Conservation (phyloP, 768 basidiomycete species). For the Leccinum pellstonianum region DNA sequence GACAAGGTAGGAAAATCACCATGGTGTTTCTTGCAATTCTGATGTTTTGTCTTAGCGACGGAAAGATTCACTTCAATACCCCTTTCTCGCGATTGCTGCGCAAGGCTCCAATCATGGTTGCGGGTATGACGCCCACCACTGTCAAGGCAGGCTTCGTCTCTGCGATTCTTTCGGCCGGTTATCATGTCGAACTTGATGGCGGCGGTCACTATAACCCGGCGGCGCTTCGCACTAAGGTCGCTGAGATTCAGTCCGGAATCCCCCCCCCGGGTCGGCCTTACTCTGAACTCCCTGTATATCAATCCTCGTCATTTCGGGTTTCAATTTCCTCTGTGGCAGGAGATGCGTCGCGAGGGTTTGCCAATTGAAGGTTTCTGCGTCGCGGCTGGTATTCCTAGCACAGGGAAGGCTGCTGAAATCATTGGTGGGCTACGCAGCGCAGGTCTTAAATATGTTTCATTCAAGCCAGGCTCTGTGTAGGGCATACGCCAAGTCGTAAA, state of each 20-base stretch:
- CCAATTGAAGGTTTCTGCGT: conserved; percentile 99
- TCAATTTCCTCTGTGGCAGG: conserved; percentile 97
- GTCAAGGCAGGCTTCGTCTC: conserved; percentile 95
- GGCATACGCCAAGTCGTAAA: conserved; percentile 97
- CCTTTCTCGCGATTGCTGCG: conserved; percentile 92
- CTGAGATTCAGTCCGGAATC: conserved; percentile 83
- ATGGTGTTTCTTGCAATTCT: not conserved
- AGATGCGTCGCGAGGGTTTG: conserved; percentile 92
- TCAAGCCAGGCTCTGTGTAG: conserved; percentile 98
- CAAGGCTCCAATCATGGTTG: conserved; percentile 99
- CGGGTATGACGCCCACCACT: conserved; percentile 98
- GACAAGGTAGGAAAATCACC: conserved; percentile 59
- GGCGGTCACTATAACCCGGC: conserved; percentile 95
- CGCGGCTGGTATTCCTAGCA: conserved; percentile 94
- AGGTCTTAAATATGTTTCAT: conserved; percentile 93
- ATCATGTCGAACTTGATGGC: conserved; percentile 95
- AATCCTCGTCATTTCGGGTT: conserved; percentile 96
- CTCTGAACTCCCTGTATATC: conserved; percentile 95
- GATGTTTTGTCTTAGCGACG: conserved; percentile 57
- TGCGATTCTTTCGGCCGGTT: conserved; percentile 89
- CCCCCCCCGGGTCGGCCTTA: conserved; percentile 79
- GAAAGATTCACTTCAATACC: conserved; percentile 51
- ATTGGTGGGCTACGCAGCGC: conserved; percentile 76
- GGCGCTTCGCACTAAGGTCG: conserved; percentile 85
- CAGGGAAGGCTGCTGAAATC: conserved; percentile 97